A percentile compares a stretch with the other conserved stretches of the same genome.
Conservation (phyloP, 306 rosid genomes). For the Prosopis cineraria region DNA sequence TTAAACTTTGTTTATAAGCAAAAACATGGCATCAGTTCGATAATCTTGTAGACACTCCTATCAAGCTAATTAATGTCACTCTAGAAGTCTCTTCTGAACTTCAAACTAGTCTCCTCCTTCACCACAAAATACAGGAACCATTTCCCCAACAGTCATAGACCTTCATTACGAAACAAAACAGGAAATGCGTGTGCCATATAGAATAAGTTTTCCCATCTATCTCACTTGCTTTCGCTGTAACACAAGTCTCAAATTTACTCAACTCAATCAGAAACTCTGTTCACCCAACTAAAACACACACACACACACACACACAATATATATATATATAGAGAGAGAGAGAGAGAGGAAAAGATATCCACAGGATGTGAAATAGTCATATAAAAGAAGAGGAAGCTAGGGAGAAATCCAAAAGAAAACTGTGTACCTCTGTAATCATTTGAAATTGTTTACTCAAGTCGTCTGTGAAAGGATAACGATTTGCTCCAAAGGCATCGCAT, state of each 20-base stretch:
- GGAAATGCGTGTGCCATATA: not conserved
- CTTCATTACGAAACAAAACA: conserved; percentile 7
- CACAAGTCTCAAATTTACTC: not conserved
- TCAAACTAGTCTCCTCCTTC: not conserved
- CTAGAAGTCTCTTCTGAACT: not conserved
- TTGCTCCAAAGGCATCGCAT: conserved; percentile 89
- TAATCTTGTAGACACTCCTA: not conserved
- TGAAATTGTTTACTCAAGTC: conserved; percentile 66
- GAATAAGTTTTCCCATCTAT: not conserved
- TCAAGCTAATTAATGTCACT: not conserved
- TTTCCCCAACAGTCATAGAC: not conserved
- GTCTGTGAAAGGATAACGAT: conserved; percentile 83
- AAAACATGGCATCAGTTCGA: conserved; percentile 2
- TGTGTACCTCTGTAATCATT: conserved; percentile 66
- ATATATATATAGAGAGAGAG: too few species aligned
- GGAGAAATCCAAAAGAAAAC: conserved; percentile 8
- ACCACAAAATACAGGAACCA: not conserved
- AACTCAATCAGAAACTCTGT: not conserved
- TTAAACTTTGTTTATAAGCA: conserved; percentile 14
- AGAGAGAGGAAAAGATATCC: not conserved
- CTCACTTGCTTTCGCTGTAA: not conserved
- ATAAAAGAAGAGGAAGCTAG: conserved; percentile 5
- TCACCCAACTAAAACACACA: not conserved
- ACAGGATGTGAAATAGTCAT: not conserved
- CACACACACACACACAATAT: too few species aligned